Conservation (phyloP, 192 early-diverging fungal species). For the Backusella tuberculispora region DNA sequence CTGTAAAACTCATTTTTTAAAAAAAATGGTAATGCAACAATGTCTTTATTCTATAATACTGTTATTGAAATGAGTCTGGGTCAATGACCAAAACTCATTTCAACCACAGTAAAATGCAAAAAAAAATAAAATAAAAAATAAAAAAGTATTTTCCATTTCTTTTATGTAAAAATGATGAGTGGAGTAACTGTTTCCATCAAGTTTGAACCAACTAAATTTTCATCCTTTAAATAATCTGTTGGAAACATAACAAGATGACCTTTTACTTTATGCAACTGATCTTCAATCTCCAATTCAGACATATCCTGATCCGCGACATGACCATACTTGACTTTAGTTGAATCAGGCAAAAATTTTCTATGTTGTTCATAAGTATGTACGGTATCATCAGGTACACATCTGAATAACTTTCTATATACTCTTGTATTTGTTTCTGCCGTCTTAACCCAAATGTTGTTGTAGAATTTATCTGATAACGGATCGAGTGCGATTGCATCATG, state of each 20-base stretch:
- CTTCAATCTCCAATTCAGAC: constrained; percentile 32
- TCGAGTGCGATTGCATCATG: constrained; percentile 58
- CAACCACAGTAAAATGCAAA: neutral
- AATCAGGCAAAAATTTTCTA: constrained; percentile 48
- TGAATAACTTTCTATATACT: constrained; percentile 74
- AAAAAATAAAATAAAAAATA: neutral
- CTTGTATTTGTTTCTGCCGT: constrained; percentile 67
- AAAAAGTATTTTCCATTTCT: constrained; percentile 2
- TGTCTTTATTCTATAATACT: too few species aligned
- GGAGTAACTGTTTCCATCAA: constrained; percentile 51
- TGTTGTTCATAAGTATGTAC: constrained; percentile 57
- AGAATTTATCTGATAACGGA: constrained; percentile 71
- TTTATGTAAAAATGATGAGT: constrained; percentile 57
- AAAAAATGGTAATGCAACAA: too few species aligned
- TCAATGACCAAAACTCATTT: too few species aligned
- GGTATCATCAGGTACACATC: constrained; percentile 83
- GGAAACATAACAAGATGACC: constrained; percentile 61
- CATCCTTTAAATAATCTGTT: constrained; percentile 46
- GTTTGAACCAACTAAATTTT: constrained; percentile 47
- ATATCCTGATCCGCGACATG: constrained; percentile 50
- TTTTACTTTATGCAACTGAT: constrained; percentile 41
- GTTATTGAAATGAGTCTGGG: too few species aligned
- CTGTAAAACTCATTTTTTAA: too few species aligned
- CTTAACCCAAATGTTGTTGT: constrained; percentile 55
- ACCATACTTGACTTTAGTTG: constrained; percentile 43